Conservation (phyloP, 2,329 filamentous ascomycete genomes). For the Penicillium sp. region DNA sequence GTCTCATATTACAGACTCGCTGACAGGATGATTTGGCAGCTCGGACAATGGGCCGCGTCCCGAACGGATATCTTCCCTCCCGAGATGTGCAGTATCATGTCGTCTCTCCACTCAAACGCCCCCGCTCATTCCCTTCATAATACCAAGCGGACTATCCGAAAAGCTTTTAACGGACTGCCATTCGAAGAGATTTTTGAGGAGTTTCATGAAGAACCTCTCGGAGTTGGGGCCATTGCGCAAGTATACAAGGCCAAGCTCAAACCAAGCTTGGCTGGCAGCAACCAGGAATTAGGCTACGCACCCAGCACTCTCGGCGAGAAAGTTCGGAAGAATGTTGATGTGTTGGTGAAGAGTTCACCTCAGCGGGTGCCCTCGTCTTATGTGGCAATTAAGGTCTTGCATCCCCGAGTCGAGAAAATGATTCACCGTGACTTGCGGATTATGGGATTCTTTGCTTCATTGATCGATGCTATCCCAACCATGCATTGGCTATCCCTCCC, state of each 20-base stretch:
- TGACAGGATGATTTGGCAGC: conserved; percentile 43
- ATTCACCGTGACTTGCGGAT: conserved; percentile 89
- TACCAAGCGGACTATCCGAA: conserved; percentile 73
- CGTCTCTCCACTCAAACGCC: conserved; percentile 87
- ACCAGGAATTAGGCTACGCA: conserved; percentile 51
- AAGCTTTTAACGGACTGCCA: conserved; percentile 70
- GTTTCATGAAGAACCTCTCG: conserved; percentile 82
- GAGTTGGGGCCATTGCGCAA: conserved; percentile 93
- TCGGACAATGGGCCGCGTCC: conserved; percentile 97
- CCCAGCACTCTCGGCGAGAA: conserved; percentile 60
- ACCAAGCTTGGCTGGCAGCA: conserved; percentile 64
- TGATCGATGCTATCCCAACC: conserved; percentile 82
- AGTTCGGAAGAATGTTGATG: conserved; percentile 76
- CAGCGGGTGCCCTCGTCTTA: conserved; percentile 82
- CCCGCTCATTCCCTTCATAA: conserved; percentile 79
- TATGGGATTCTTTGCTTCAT: conserved; percentile 83
- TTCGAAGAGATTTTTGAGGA: conserved; percentile 96
- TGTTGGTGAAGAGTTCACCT: conserved; percentile 78
- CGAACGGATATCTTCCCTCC: conserved; percentile 92
- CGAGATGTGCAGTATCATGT: conserved; percentile 90
- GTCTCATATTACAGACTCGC: background rate
- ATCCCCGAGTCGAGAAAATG: conserved; percentile 82
- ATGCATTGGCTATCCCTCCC: conserved; percentile 97
- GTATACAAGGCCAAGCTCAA: conserved; percentile 95
- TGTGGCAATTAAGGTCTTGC: conserved; percentile 92